These are phyloP conservation scores for Umbelopsis vinacea DNA, from an alignment of 192 early-diverging fungal species.

Conservation along the genomic window DNA sequence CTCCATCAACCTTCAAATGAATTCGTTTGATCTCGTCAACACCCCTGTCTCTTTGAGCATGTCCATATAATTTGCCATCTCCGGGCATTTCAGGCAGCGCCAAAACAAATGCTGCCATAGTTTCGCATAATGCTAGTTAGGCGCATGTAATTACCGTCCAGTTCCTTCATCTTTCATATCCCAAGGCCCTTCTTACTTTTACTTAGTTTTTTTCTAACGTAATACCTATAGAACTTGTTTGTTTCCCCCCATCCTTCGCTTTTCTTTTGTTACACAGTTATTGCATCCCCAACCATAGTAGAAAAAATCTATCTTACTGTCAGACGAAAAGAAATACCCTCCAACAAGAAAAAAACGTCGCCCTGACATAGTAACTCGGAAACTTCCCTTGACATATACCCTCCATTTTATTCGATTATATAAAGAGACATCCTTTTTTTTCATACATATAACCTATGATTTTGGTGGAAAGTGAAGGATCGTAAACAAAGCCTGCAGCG, in stretches of 20 bases:
- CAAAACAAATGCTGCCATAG: neutral
- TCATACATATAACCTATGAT: neutral
- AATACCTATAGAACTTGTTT: neutral
- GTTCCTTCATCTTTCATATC: neutral
- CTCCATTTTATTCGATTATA: neutral
- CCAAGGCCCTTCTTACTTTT: neutral
- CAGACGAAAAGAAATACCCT: conserved; percentile 3
- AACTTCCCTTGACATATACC: conserved; percentile 4
- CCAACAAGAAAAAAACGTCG: neutral
- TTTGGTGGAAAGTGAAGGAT: too few relatives aligned
- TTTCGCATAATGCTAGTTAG: neutral
- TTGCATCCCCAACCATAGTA: neutral
- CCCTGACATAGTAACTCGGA: conserved; percentile 7
- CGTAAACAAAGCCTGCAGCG: too few relatives aligned
- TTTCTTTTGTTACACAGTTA: neutral
- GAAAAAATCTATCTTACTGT: neutral
- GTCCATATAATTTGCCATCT: conserved; percentile 4
- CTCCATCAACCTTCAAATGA: conserved; percentile 5
- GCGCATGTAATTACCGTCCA: conserved; percentile 6
- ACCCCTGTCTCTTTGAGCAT: conserved; percentile 14
- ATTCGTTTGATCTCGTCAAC: conserved; percentile 11
- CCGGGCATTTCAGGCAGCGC: neutral
- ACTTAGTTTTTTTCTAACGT: neutral
- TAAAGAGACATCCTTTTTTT: neutral
- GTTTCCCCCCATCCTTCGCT: neutral